Base-by-base conservation (phyloP, 768 basidiomycete genomes). In the Russula sp. region DNA sequence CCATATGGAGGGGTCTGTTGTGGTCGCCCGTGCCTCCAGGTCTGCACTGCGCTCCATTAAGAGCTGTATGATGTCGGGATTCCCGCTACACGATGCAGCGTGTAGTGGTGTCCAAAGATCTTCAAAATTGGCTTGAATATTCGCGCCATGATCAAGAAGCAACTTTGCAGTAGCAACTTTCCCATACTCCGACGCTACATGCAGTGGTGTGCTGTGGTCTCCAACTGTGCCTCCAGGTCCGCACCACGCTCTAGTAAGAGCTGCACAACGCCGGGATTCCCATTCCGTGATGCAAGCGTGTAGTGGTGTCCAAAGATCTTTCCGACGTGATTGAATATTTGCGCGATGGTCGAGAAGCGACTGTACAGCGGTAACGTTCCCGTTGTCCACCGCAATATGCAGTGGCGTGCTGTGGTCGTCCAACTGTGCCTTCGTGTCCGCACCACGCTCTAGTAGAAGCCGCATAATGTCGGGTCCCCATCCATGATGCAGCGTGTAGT, bases 61-160 rank as follows among this genome's bases (percentile, higher is more conserved):
- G 32, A 53, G 14, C 2, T 7, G 55, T 6, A 24, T 11, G 1
- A 40, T 18, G 16, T 57, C 40, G 36, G 13, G 2, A 44, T 20
- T 5, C 28, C 38, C 38, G 7, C 0, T 1, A 0, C 26, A 2
- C 3, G 24, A 40, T 4, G 55, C 40, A 7, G 3, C 0, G 20
- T 57, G 55, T 28, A 57, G 26, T 11, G 55, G 55, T 30, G 55
- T 57, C 32, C 32, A 22, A n/a, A 20, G 18, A n/a, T 22, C 36
- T 14, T 16, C 16, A 14, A 14, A 3, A 14, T 4, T 14, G 3
- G 13, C 38, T 3, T 40, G 13, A 40, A 40, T 3, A 40, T 0
- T 14, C 1, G 38, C 38, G 14, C 38, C 38, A 40, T 16, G 1
- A 14, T 40, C 38, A 16, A 40, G 4, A 5, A 40, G 38, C 5